Conservation (phyloP, 2,329 filamentous ascomycete genomes). For the Immersiporthe knoxdaviesiana region DNA sequence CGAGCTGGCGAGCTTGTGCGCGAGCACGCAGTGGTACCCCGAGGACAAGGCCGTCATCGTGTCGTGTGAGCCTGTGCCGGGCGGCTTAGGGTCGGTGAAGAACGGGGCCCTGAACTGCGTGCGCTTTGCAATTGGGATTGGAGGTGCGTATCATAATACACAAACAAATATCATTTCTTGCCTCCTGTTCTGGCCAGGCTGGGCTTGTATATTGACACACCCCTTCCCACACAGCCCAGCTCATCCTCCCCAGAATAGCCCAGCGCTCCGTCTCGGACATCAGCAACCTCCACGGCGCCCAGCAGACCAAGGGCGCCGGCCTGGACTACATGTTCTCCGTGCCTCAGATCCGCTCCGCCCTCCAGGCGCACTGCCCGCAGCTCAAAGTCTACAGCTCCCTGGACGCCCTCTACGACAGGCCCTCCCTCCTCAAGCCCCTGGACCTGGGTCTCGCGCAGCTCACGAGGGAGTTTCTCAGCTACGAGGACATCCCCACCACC, state of each 20-base stretch:
- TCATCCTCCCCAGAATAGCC: conserved; percentile 44
- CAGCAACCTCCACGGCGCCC: conserved; percentile 32
- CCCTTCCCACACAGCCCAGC: conserved; percentile 35
- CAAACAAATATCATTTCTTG: no score
- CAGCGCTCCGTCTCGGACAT: conserved; percentile 40
- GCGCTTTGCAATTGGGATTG: conserved; percentile 51
- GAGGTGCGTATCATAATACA: conserved; percentile 40
- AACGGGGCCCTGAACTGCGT: conserved; percentile 51
- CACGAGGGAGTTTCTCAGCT: conserved; percentile 30
- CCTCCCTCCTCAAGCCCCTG: conserved; percentile 35
- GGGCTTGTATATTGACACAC: conserved; percentile 29
- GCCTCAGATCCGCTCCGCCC: conserved; percentile 37
- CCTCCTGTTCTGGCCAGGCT: conserved; percentile 29
- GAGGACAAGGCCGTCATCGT: conserved; percentile 42
- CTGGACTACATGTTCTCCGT: conserved; percentile 43
- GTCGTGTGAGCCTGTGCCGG: conserved; percentile 47
- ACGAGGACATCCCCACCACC: conserved; percentile 27
- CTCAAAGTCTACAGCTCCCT: conserved; percentile 41
- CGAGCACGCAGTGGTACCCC: conserved; percentile 43
- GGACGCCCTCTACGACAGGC: conserved; percentile 41
- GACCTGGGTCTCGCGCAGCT: conserved; percentile 35
- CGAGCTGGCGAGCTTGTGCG: conserved; percentile 41
- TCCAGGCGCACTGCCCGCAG: conserved; percentile 42
- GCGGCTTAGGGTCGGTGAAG: conserved; percentile 48
- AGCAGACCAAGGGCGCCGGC: conserved; percentile 36